Evolutionary conservation across 768 basidiomycete genomes (phyloP).

Genomic region (Mycena chlorophos): DNA sequence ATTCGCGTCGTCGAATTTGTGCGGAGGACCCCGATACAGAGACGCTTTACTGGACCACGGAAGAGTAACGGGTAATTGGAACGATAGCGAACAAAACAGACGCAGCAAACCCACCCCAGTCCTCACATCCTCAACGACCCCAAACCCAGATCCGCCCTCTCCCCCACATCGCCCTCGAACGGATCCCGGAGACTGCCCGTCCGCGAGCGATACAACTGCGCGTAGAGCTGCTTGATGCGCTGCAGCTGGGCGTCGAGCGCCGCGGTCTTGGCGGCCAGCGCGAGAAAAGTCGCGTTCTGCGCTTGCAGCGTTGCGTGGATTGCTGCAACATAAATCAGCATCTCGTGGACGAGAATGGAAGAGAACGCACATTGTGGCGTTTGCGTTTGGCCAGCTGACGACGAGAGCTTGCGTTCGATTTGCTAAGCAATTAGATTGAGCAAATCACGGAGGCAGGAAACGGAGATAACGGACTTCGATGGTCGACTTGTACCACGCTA

Average conservation of each 20-base stretch:
- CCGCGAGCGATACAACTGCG: conserved; percentile 75
- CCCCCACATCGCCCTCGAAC: conserved; percentile 54
- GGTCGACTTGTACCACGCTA: conserved; percentile 78
- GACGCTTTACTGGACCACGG: no score
- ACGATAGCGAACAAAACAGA: no score
- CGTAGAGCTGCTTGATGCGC: conserved; percentile 73
- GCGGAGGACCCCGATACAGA: no score
- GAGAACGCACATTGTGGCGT: conserved; percentile 69
- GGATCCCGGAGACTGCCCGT: conserved; percentile 85
- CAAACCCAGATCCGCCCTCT: conserved; percentile 46
- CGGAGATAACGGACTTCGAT: conserved; percentile 55
- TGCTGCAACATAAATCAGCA: conserved; percentile 38
- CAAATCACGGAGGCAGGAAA: not conserved
- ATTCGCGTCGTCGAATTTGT: no score
- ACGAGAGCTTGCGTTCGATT: conserved; percentile 81
- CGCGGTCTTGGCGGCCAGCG: conserved; percentile 76
- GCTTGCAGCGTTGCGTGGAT: conserved; percentile 77
- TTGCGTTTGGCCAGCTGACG: conserved; percentile 62
- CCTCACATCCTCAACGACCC: conserved; percentile 22
- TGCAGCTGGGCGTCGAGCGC: conserved; percentile 72
- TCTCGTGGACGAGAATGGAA: conserved; percentile 6
- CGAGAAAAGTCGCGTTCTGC: conserved; percentile 75
- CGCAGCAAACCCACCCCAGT: no score
- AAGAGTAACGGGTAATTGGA: no score
- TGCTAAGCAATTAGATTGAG: conserved; percentile 43